phyloP scores from a whole-genome alignment of 108 stramenopile species.

The Cyclostephanos invisitatus region DNA sequence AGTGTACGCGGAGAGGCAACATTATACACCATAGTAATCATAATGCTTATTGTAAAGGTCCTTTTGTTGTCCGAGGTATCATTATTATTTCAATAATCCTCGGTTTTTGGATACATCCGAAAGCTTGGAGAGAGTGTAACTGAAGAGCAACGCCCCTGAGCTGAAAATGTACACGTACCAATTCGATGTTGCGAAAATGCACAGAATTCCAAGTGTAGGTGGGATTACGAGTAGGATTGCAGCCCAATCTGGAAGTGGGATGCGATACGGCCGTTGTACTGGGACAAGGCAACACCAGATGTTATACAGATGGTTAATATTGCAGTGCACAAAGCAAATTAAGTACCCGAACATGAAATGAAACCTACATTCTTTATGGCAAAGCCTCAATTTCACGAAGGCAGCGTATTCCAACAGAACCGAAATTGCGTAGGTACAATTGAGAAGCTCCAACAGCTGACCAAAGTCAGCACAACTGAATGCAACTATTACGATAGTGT shows the following conservation, averaged over 20 bases:
- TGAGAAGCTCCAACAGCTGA: conserved; percentile 89
- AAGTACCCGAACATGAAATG: background rate
- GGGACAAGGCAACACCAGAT: background rate
- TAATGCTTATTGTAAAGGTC: too few species aligned
- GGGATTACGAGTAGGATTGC: conserved; percentile 15
- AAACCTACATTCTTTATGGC: conserved; percentile 43
- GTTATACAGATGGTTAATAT: background rate
- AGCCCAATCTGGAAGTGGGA: conserved; percentile 23
- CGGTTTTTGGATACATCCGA: background rate
- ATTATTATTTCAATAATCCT: background rate
- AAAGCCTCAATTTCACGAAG: conserved; percentile 86
- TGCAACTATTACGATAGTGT: conserved; percentile 73
- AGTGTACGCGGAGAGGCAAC: too few species aligned
- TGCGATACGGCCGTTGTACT: conserved; percentile 35
- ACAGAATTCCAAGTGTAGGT: conserved; percentile 14
- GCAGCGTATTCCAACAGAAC: conserved; percentile 92
- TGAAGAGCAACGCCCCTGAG: background rate
- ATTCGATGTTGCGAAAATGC: conserved; percentile 15
- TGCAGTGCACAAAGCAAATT: background rate
- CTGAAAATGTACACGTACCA: conserved; percentile 25
- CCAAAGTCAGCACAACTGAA: conserved; percentile 75
- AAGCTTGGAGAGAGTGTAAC: background rate
- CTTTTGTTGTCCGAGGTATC: background rate
- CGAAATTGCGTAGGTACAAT: conserved; percentile 82
- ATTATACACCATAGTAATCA: too few species aligned